Evolutionary conservation across 768 basidiomycete species (phyloP).

Genomic region (Ramaria rubella): DNA sequence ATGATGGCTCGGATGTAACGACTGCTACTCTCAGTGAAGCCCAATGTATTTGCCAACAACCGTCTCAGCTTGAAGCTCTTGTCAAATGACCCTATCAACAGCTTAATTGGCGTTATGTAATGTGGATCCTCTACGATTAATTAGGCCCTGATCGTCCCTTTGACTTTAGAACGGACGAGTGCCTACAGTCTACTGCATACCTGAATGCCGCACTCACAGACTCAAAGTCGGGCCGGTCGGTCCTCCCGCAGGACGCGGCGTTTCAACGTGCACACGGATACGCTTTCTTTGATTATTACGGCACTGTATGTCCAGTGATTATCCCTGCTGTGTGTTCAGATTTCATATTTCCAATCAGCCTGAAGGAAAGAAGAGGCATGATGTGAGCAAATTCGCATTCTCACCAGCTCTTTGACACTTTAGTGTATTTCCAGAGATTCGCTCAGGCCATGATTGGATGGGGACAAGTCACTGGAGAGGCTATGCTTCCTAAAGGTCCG

Average conservation of each 20-base stretch:
- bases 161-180: slow-evolving; percentile 17
- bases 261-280: slow-evolving; percentile 1
- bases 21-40: slow-evolving; percentile 22
- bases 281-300: neutral
- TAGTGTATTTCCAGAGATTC: neutral
- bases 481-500: neutral
- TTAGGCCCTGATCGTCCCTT: neutral
- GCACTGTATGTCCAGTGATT: neutral
- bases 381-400: neutral
- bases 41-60: slow-evolving; percentile 37
- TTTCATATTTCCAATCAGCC: neutral
- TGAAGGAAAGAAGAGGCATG: neutral
- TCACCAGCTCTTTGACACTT: neutral
- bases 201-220: slow-evolving; percentile 33
- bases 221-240: slow-evolving; percentile 21
- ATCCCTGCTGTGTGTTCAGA: neutral
- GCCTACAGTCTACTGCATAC: slow-evolving; percentile 17
- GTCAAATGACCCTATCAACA: slow-evolving; percentile 26
- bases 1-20: neutral
- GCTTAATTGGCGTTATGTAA: slow-evolving; percentile 23
- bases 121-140: neutral
- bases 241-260: slow-evolving; percentile 11
- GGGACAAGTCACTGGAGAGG: slow-evolving; percentile 1
- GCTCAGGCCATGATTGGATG: slow-evolving; percentile 7
- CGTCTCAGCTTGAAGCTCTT: slow-evolving; percentile 31